Evolutionary conservation across 2,329 filamentous ascomycete species (phyloP).

Genomic region (Mycosphaerella arachidis): DNA sequence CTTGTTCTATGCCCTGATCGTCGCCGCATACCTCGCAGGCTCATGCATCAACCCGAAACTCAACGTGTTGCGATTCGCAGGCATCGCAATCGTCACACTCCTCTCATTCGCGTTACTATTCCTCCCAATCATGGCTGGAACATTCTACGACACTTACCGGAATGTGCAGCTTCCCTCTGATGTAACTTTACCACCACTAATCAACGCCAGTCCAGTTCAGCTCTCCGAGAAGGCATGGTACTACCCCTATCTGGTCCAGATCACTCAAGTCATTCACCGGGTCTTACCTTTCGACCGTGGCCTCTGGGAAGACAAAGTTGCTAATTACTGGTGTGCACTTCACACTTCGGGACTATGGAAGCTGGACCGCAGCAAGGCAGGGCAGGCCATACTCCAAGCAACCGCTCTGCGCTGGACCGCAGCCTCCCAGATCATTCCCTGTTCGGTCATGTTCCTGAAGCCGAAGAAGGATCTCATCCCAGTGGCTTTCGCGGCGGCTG

Average conservation of each 20-base stretch:
- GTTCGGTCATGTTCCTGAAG: conserved; percentile 70
- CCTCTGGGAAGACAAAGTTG: conserved; percentile 96
- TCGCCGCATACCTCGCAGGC: conserved; percentile 88
- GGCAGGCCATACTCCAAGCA: conserved; percentile 66
- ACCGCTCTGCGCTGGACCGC: conserved; percentile 72
- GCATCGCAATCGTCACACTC: conserved; percentile 69
- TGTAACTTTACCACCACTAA: conserved; percentile 47
- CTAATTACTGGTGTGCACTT: conserved; percentile 93
- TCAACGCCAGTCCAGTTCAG: conserved; percentile 59
- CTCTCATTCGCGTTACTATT: conserved; percentile 70
- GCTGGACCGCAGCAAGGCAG: conserved; percentile 62
- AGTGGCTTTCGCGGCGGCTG: conserved; percentile 72
- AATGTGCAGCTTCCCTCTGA: conserved; percentile 57
- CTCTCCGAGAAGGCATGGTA: conserved; percentile 61
- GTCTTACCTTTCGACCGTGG: conserved; percentile 95
- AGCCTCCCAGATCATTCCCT: conserved; percentile 71
- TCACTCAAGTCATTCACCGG: conserved; percentile 81
- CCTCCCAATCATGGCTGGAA: conserved; percentile 68
- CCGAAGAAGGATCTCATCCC: conserved; percentile 75
- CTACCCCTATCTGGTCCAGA: conserved; percentile 71
- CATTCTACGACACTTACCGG: conserved; percentile 62
- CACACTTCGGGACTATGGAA: conserved; percentile 75
- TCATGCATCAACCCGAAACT: conserved; percentile 74
- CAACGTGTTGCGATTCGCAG: conserved; percentile 63
- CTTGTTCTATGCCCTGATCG: conserved; percentile 87